Conservation (phyloP, 2,329 filamentous ascomycete species). For the Diplodia sapinea region DNA sequence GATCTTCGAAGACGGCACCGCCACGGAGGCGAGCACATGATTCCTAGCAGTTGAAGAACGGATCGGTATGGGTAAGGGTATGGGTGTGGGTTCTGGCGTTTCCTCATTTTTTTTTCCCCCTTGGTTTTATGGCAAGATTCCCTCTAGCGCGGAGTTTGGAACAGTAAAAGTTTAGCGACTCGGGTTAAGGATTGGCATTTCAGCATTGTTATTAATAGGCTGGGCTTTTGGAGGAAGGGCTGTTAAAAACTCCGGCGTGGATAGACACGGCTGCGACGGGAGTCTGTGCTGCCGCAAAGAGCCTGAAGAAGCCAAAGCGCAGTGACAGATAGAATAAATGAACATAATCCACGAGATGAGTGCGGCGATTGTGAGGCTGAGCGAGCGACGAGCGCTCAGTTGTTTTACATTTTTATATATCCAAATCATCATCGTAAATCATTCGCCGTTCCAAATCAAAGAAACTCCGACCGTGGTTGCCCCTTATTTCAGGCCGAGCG, state of each 20-base stretch:
- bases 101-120: neutral
- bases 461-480: neutral
- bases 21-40: constrained; percentile 33
- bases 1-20: constrained; percentile 37
- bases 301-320: constrained; percentile 2
- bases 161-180: constrained; percentile 10
- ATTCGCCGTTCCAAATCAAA: constrained; percentile 17
- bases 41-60: neutral
- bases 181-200: neutral
- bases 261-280: constrained; percentile 5
- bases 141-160: constrained; percentile 30
- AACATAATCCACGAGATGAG: neutral
- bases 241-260: neutral
- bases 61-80: neutral
- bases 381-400: neutral
- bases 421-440: constrained; percentile 1
- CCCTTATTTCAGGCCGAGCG: constrained; percentile 47
- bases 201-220: constrained; percentile 13
- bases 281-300: constrained; percentile 15
- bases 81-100: neutral
- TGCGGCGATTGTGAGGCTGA: neutral
- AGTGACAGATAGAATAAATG: constrained; percentile 7
- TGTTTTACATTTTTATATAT: neutral
- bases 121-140: constrained; percentile 16
- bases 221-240: neutral